Conservation (phyloP, 1,284 basidiomycete genomes). For the Leucoagaricus sp. region DNA sequence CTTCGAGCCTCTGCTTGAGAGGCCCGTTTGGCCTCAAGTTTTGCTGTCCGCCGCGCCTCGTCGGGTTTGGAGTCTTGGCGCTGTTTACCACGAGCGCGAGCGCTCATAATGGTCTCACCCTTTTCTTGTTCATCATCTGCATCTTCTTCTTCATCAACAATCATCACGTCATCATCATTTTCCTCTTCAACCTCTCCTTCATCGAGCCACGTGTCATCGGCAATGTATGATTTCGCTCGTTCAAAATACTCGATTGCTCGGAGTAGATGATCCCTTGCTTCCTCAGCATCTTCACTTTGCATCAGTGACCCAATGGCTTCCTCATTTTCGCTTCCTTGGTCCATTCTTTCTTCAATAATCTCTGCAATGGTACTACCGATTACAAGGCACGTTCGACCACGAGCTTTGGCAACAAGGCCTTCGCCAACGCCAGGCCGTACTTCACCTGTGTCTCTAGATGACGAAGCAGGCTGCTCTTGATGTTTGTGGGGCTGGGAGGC, state of each 20-base stretch:
- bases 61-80: not conserved
- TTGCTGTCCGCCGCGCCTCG: not conserved
- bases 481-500: constrained; percentile 32
- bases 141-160: not conserved
- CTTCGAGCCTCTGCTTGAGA: not conserved
- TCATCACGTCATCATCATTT: constrained; percentile 22
- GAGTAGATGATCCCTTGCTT: constrained; percentile 49
- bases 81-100: constrained; percentile 10
- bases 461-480: constrained; percentile 43
- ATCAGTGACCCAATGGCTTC: constrained; percentile 25
- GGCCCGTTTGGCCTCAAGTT: not conserved
- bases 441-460: constrained; percentile 1
- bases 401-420: constrained; percentile 35
- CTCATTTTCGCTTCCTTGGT: constrained; percentile 22
- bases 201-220: constrained; percentile 10
- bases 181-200: constrained; percentile 14
- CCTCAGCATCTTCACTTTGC: constrained; percentile 46
- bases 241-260: constrained; percentile 56
- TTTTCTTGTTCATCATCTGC: constrained; percentile 9
- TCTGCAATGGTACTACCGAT: constrained; percentile 55
- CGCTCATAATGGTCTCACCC: not conserved
- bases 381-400: constrained; percentile 46
- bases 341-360: constrained; percentile 44
- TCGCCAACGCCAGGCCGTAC: not conserved
- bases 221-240: constrained; percentile 37